phyloP scores from a whole-genome alignment of 306 rosid species.

The Prunus mira region DNA sequence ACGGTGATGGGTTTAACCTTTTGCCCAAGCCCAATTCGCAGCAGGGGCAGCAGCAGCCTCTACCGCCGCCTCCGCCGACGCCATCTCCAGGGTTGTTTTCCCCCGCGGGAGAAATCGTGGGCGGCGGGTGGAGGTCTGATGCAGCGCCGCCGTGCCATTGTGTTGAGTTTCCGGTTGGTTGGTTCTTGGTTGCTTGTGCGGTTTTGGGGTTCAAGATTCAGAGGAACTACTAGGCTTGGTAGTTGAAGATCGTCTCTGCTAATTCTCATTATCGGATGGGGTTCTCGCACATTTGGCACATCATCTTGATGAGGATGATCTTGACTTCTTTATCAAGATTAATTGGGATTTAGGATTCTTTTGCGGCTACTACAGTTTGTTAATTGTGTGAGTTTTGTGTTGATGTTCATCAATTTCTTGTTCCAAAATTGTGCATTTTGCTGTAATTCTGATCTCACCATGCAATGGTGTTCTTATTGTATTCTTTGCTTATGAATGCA shows the following conservation, averaged over 20 bases:
- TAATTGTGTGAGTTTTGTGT: background rate
- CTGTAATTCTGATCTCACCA: background rate
- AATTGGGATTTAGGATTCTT: background rate
- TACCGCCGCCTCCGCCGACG: background rate
- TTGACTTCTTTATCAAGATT: background rate
- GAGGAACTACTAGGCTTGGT: background rate
- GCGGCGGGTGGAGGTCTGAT: slow-evolving; percentile 16
- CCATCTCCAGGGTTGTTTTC: background rate
- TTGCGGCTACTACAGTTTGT: background rate
- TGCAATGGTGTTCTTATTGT: background rate
- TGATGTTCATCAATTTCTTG: background rate
- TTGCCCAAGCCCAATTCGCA: slow-evolving; percentile 4
- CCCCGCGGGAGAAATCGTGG: background rate
- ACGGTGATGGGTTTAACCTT: slow-evolving; percentile 21
- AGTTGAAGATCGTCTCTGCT: background rate
- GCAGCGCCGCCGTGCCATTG: slow-evolving; percentile 23
- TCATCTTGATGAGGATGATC: background rate
- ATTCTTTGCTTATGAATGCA: background rate
- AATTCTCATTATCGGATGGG: too few relatives aligned
- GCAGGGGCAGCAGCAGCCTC: background rate
- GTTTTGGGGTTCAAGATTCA: slow-evolving; percentile 27
- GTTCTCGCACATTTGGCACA: too few relatives aligned
- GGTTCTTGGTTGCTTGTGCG: slow-evolving; percentile 29
- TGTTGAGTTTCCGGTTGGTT: slow-evolving; percentile 25
- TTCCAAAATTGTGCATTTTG: background rate